phyloP scores from a whole-genome alignment of 495 filamentous ascomycete species.

The Penicillium riverlandense region DNA sequence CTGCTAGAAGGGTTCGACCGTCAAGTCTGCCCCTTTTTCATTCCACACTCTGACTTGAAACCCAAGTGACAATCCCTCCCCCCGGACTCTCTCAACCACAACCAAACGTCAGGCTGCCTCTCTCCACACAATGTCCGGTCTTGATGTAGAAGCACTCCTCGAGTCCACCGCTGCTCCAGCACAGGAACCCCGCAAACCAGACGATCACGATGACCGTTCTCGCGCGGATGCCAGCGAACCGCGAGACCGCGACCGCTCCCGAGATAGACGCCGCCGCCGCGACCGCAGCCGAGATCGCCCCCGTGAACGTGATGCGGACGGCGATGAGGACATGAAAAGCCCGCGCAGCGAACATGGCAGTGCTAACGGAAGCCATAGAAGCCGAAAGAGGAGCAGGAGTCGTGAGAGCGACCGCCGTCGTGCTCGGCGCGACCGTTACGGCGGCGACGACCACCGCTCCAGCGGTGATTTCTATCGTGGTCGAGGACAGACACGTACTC shows the following conservation, averaged over 20 bases:
- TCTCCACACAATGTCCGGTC: slow-evolving; percentile 63
- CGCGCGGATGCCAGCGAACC: slow-evolving; percentile 49
- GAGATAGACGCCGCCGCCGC: slow-evolving; percentile 52
- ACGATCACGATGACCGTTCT: slow-evolving; percentile 52
- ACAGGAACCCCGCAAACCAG: slow-evolving; percentile 45
- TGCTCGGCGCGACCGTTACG: slow-evolving; percentile 71
- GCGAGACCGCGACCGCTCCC: slow-evolving; percentile 48
- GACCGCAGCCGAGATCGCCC: slow-evolving; percentile 63
- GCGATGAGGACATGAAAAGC: slow-evolving; percentile 63
- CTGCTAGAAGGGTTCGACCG: slow-evolving; percentile 36
- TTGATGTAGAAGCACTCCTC: slow-evolving; percentile 90
- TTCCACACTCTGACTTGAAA: slow-evolving; percentile 36
- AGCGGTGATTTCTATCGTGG: slow-evolving; percentile 71
- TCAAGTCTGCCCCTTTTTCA: slow-evolving; percentile 8
- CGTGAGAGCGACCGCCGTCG: slow-evolving; percentile 72
- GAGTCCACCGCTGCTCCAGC: slow-evolving; percentile 71
- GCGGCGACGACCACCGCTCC: slow-evolving; percentile 55
- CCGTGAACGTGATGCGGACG: slow-evolving; percentile 53
- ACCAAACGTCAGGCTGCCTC: slow-evolving; percentile 1
- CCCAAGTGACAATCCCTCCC: slow-evolving; percentile 40
- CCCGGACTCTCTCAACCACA: slow-evolving; percentile 16
- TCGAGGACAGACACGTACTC: slow-evolving; percentile 59
- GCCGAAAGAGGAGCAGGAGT: slow-evolving; percentile 75
- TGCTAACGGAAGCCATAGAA: slow-evolving; percentile 74
- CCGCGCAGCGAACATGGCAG: slow-evolving; percentile 72